phyloP scores from a whole-genome alignment of 2,329 filamentous ascomycete species.

The Parascedosporium putredinis region DNA sequence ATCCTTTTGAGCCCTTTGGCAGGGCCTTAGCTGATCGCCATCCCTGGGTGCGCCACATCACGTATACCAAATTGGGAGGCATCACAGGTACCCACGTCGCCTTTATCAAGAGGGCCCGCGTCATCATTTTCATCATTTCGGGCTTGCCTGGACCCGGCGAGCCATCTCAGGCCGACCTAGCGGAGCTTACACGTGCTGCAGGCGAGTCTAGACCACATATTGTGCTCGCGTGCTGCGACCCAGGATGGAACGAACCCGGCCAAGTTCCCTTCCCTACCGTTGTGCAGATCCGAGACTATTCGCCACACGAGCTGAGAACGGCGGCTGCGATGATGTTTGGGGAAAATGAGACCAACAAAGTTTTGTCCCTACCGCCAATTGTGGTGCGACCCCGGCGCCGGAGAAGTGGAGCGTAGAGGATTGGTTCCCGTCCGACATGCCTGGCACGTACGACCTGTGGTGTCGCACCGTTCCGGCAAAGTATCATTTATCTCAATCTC shows the following conservation, averaged over 20 bases:
- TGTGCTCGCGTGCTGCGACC: constrained; percentile 39
- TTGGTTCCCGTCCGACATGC: constrained; percentile 28
- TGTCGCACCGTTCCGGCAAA: constrained; percentile 29
- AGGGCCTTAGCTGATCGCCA: constrained; percentile 50
- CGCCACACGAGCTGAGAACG: constrained; percentile 33
- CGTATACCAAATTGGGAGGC: constrained; percentile 54
- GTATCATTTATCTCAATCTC: constrained; percentile 33
- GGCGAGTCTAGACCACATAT: constrained; percentile 40
- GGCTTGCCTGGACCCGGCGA: constrained; percentile 35
- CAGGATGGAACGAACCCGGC: constrained; percentile 27
- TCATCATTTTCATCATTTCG: constrained; percentile 51
- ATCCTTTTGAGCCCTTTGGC: constrained; percentile 66
- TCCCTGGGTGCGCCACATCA: constrained; percentile 56
- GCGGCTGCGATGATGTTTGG: constrained; percentile 43
- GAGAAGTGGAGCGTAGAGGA: constrained; percentile 30
- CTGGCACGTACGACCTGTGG: constrained; percentile 36
- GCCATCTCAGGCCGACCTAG: constrained; percentile 40
- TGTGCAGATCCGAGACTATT: constrained; percentile 38
- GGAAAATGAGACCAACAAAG: constrained; percentile 10
- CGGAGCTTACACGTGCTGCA: constrained; percentile 30
- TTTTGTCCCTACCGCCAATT: background rate
- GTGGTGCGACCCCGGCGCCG: constrained; percentile 18
- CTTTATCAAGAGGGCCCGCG: constrained; percentile 50
- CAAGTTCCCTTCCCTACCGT: constrained; percentile 39
- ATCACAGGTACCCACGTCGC: constrained; percentile 53